phyloP scores from a whole-genome alignment of 148 eudicot genomes.

The Vaccinium vitisidaea region DNA sequence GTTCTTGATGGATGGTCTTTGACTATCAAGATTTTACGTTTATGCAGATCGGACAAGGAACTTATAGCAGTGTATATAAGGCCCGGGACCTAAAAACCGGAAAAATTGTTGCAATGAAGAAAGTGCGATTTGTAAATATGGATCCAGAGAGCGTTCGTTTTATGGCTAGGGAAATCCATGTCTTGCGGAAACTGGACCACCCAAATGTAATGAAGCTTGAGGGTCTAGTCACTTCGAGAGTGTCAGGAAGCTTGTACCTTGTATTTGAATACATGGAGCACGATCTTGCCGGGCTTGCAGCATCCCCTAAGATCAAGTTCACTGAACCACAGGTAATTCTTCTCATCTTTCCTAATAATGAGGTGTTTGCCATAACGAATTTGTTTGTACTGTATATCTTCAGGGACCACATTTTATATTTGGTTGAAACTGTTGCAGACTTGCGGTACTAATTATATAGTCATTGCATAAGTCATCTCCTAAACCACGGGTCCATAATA shows the following conservation, averaged over 20 bases:
- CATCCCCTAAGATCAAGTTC: conserved; percentile 57
- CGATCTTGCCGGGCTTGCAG: conserved; percentile 77
- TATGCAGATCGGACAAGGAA: conserved; percentile 91
- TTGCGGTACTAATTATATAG: background rate
- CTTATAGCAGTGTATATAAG: conserved; percentile 86
- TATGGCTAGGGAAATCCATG: conserved; percentile 87
- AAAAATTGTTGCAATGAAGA: conserved; percentile 78
- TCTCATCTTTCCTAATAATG: conserved; percentile 2
- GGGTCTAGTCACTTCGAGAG: conserved; percentile 69
- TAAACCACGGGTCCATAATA: background rate
- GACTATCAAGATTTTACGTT: background rate
- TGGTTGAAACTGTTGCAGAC: background rate
- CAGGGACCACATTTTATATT: background rate
- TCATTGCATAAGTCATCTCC: background rate
- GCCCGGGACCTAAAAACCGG: conserved; percentile 80
- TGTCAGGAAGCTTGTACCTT: conserved; percentile 80
- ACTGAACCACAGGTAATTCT: conserved; percentile 72
- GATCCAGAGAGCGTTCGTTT: conserved; percentile 92
- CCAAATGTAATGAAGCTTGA: conserved; percentile 90
- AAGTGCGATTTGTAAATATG: conserved; percentile 84
- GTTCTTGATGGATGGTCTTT: background rate
- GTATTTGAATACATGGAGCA: conserved; percentile 96
- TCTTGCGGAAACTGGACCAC: conserved; percentile 75
- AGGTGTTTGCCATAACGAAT: background rate
- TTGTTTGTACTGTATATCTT: background rate